Percentiles rank a stretch among this genome's conserved stretches.
These are phyloP conservation scores for Botrytis aclada DNA, from an alignment of 2,329 filamentous ascomycete genomes.

Conservation along the genomic window DNA sequence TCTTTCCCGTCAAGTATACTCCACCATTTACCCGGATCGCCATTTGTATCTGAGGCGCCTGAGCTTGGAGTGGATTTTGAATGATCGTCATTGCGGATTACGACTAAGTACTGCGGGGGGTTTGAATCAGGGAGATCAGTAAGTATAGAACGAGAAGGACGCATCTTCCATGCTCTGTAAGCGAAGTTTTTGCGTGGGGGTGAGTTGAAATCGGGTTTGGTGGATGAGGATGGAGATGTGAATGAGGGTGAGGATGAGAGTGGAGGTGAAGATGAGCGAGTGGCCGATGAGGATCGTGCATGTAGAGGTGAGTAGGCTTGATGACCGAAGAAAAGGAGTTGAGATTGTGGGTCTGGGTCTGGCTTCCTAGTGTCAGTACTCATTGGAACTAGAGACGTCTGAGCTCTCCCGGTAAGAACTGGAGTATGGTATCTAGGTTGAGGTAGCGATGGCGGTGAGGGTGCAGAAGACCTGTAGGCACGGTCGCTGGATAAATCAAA, in stretches of 20 bases:
- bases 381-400: not conserved
- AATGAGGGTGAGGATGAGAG: not conserved
- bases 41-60: not conserved
- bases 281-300: too few relatives aligned
- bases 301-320: not conserved
- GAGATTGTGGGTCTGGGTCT: not conserved
- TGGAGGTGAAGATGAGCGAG: not conserved
- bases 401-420: not conserved
- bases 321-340: not conserved
- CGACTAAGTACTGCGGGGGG: not conserved
- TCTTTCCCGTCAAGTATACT: not conserved
- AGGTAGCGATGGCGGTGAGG: not conserved
- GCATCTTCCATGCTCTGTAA: constrained; percentile 1
- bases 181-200: not conserved
- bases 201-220: fast-evolving
- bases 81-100: not conserved
- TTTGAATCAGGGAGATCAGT: not conserved
- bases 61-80: not conserved
- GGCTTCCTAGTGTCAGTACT: not conserved
- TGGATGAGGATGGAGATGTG: not conserved
- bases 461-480: not conserved
- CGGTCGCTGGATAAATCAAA: not conserved
- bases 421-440: not conserved
- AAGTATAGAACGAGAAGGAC: not conserved
- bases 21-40: not conserved